Conservation (phyloP, 441 rosid genomes). For the Adansonia grandidieri region DNA sequence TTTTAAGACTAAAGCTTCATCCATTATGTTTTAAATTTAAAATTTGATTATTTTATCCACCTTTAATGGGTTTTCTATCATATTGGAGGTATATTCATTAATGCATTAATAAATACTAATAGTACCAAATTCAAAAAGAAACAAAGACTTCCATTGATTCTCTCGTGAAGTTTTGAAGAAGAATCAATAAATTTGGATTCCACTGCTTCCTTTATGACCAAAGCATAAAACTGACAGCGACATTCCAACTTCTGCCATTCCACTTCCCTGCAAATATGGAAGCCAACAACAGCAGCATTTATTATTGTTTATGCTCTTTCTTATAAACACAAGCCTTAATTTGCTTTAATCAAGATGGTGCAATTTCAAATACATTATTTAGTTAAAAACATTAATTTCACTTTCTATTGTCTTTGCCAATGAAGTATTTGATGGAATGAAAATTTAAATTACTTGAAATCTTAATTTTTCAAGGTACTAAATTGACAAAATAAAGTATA, state of each 20-base stretch:
- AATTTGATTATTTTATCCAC: background rate
- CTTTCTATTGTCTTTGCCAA: too few relatives aligned
- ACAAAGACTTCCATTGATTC: background rate
- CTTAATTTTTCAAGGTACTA: too few relatives aligned
- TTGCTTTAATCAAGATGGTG: too few relatives aligned
- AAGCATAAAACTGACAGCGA: background rate
- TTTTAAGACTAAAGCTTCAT: background rate
- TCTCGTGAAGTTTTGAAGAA: too few relatives aligned
- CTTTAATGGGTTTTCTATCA: background rate
- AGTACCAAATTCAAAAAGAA: background rate
- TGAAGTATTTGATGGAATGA: too few relatives aligned
- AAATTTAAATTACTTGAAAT: too few relatives aligned
- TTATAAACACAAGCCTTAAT: too few relatives aligned
- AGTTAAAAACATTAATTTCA: too few relatives aligned
- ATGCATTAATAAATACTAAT: background rate
- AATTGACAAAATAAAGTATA: too few relatives aligned
- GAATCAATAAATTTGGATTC: background rate
- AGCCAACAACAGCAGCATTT: background rate
- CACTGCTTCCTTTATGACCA: background rate
- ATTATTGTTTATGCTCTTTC: background rate
- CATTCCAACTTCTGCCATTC: background rate
- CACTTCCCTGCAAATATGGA: background rate
- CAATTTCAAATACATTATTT: too few relatives aligned
- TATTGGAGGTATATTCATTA: background rate
- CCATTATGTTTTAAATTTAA: background rate